Evolutionary conservation across 208 protist genomes (phyloP).

Genomic region (Trypanosoma vivax): DNA sequence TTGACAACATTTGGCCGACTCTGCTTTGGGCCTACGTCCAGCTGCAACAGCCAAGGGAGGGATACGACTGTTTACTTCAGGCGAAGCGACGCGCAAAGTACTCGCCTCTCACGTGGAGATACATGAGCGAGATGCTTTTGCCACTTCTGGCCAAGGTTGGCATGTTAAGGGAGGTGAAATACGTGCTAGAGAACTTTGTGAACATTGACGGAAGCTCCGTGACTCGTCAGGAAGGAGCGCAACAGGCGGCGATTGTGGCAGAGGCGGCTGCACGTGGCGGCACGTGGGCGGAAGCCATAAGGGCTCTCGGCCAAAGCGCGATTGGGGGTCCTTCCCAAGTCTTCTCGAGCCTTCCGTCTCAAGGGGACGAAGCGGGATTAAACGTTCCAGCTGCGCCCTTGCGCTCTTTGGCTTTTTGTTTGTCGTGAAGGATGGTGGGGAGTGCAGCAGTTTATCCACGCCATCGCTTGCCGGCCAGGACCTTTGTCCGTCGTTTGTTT

Average conservation of each 20-base stretch:
- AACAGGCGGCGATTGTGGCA: slow-evolving; percentile 37
- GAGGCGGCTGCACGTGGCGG: slow-evolving; percentile 71
- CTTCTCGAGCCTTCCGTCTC: too few relatives aligned
- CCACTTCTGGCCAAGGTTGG: slow-evolving; percentile 49
- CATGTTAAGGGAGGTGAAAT: slow-evolving; percentile 27
- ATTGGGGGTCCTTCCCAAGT: slow-evolving; percentile 6
- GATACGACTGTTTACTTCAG: slow-evolving; percentile 48
- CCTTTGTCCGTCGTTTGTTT: too few relatives aligned
- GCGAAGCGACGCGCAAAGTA: slow-evolving; percentile 37
- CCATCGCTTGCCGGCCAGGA: too few relatives aligned
- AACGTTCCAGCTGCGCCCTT: neutral
- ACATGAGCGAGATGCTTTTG: slow-evolving; percentile 64
- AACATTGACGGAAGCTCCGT: slow-evolving; percentile 11
- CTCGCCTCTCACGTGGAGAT: slow-evolving; percentile 43
- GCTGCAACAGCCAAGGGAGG: slow-evolving; percentile 33
- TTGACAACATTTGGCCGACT: slow-evolving; percentile 57
- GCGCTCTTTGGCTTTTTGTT: slow-evolving; percentile 8
- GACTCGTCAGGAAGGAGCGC: neutral
- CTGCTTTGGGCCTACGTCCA: slow-evolving; percentile 69
- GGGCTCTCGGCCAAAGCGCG: neutral
- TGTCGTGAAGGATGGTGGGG: neutral
- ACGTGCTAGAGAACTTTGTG: slow-evolving; percentile 33
- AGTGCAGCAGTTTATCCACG: neutral
- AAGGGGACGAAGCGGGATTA: neutral
- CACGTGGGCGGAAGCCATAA: slow-evolving; percentile 29